phyloP scores from a whole-genome alignment of 2,329 filamentous ascomycete genomes.

The Purpureocillium lavendulum region DNA sequence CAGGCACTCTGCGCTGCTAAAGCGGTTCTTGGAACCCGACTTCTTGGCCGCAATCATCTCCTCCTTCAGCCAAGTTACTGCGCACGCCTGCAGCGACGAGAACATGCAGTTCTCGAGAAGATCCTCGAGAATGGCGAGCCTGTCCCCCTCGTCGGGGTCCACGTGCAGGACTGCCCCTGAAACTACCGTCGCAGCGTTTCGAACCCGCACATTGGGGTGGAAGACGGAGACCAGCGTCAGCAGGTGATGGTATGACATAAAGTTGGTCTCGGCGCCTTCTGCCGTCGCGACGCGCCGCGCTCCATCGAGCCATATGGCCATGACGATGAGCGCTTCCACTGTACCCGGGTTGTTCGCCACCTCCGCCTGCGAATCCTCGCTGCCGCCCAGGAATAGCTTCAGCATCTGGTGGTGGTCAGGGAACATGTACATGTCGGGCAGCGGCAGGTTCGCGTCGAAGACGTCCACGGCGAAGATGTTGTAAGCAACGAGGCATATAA shows the following conservation, averaged over 20 bases:
- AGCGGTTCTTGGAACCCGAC: slow-evolving; percentile 25
- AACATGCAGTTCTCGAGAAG: slow-evolving; percentile 59
- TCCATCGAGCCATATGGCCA: slow-evolving; percentile 51
- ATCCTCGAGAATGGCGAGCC: slow-evolving; percentile 55
- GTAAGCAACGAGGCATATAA: slow-evolving; percentile 51
- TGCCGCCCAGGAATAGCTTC: slow-evolving; percentile 41
- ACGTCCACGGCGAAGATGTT: slow-evolving; percentile 54
- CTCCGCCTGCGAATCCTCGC: slow-evolving; percentile 34
- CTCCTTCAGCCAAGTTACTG: slow-evolving; percentile 55
- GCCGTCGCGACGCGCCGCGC: slow-evolving; percentile 30
- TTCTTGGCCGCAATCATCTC: slow-evolving; percentile 44
- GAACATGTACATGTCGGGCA: slow-evolving; percentile 48
- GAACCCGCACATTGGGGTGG: slow-evolving; percentile 43
- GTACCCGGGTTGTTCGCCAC: slow-evolving; percentile 44
- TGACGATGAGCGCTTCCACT: slow-evolving; percentile 49
- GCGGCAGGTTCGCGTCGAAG: slow-evolving; percentile 47
- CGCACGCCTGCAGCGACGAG: slow-evolving; percentile 52
- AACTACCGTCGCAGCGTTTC: slow-evolving; percentile 45
- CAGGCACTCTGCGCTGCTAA: slow-evolving; percentile 45
- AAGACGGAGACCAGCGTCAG: slow-evolving; percentile 49
- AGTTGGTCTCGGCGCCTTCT: slow-evolving; percentile 30
- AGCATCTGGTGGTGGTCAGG: slow-evolving; percentile 50
- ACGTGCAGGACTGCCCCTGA: slow-evolving; percentile 48
- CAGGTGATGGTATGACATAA: slow-evolving; percentile 54
- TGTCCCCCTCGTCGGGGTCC: slow-evolving; percentile 49